Conservation (phyloP, 805 yeast genomes). For the Kodamaea fukazawae region DNA sequence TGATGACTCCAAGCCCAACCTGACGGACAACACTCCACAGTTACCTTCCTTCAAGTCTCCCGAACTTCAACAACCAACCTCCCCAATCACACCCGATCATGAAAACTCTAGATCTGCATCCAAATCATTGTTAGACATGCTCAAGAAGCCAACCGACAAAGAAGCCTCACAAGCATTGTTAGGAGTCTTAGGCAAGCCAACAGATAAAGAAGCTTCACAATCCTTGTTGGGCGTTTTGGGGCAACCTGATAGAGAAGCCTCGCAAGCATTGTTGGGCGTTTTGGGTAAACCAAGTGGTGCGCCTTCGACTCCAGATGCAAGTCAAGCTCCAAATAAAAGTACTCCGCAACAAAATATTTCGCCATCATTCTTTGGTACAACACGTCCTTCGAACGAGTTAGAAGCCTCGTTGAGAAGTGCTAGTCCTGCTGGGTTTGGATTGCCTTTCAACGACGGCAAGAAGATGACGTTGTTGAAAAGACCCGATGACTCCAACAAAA, state of each 20-base stretch:
- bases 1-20: neutral
- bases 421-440: slow-evolving; percentile 14
- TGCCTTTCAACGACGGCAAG: slow-evolving; percentile 18
- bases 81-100: neutral
- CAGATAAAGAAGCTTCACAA: slow-evolving; percentile 1
- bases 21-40: too few species aligned
- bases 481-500: slow-evolving; percentile 11
- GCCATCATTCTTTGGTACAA: slow-evolving; percentile 3
- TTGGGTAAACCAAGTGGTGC: neutral
- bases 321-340: too few species aligned
- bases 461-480: slow-evolving; percentile 30
- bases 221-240: slow-evolving; percentile 3
- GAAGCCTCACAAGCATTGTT: slow-evolving; percentile 7
- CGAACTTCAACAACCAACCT: neutral
- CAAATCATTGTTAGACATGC: slow-evolving; percentile 7
- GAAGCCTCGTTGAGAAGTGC: slow-evolving; percentile 19
- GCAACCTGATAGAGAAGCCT: slow-evolving; percentile 1
- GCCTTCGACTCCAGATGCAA: neutral
- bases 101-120: neutral
- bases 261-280: slow-evolving; percentile 7
- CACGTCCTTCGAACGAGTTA: slow-evolving; percentile 25
- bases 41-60: too few species aligned
- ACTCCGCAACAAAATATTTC: neutral
- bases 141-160: slow-evolving; percentile 1
- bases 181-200: slow-evolving; percentile 5